These are phyloP conservation scores for Apiotrichum brassicae DNA, from an alignment of 1,284 basidiomycete genomes.

Conservation along the genomic window DNA sequence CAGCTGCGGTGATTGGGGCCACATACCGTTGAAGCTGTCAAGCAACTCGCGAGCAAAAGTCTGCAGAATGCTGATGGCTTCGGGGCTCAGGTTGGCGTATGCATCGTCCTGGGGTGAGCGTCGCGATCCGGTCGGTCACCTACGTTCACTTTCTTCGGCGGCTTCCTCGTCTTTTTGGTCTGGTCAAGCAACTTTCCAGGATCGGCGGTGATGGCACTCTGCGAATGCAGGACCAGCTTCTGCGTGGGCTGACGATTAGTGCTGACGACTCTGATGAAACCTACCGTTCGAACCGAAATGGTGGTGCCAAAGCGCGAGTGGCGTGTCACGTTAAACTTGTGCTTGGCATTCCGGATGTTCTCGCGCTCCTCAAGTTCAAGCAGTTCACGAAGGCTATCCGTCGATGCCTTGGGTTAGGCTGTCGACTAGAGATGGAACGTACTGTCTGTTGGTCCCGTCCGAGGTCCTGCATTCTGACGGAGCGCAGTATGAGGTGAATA, in stretches of 20 bases:
- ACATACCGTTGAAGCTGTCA: conserved; percentile 76
- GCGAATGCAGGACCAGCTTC: conserved; percentile 66
- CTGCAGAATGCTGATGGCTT: conserved; percentile 63
- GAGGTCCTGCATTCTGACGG: conserved; percentile 60
- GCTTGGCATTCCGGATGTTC: conserved; percentile 52
- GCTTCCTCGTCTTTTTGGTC: conserved; percentile 59
- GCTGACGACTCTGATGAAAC: neutral
- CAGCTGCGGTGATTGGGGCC: neutral
- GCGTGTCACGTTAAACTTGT: conserved; percentile 53
- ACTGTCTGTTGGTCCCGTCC: conserved; percentile 65
- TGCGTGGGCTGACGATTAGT: conserved; percentile 16
- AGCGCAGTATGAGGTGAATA: conserved; percentile 76
- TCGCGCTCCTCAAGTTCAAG: conserved; percentile 64
- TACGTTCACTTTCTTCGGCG: conserved; percentile 55
- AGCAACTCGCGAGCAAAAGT: conserved; percentile 65
- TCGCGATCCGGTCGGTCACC: conserved; percentile 1
- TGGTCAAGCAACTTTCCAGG: conserved; percentile 71
- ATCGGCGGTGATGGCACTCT: conserved; percentile 69
- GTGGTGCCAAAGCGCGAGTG: conserved; percentile 94
- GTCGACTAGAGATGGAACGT: conserved; percentile 13
- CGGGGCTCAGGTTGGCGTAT: conserved; percentile 53
- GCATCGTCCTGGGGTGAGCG: conserved; percentile 49
- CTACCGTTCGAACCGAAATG: conserved; percentile 64
- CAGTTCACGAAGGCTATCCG: conserved; percentile 59
- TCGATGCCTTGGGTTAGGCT: conserved; percentile 51